phyloP scores from a whole-genome alignment of 257 asterid species.

The Mentha longifolia region DNA sequence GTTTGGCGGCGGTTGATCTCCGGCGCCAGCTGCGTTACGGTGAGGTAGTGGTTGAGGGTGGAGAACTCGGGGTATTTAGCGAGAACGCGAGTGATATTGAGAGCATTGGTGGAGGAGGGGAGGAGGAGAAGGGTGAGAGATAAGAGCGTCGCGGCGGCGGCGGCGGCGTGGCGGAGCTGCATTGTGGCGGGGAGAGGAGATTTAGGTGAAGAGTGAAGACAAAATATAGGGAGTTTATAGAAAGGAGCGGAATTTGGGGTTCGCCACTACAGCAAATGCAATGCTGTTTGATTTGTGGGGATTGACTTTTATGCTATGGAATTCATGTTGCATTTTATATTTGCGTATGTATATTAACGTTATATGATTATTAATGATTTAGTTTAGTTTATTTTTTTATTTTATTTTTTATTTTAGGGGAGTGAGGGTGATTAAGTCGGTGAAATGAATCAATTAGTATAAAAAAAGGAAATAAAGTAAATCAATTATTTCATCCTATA shows the following conservation, averaged over 20 bases:
- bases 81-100: slow-evolving; percentile 66
- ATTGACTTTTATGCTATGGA: too few relatives aligned
- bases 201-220: slow-evolving; percentile 8
- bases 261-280: not conserved
- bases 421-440: not conserved
- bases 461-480: not conserved
- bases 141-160: slow-evolving; percentile 38
- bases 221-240: not conserved
- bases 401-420: too few relatives aligned
- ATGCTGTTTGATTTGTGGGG: not conserved
- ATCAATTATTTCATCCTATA: not conserved
- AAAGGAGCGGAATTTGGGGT: not conserved
- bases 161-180: slow-evolving; percentile 52
- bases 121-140: slow-evolving; percentile 31
- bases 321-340: too few relatives aligned
- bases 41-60: slow-evolving; percentile 62
- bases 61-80: slow-evolving; percentile 52
- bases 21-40: slow-evolving; percentile 63
- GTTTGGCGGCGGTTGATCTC: slow-evolving; percentile 66
- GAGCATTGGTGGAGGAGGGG: slow-evolving; percentile 46
- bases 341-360: too few relatives aligned
- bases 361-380: too few relatives aligned
- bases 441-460: not conserved
- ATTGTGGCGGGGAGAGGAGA: slow-evolving; percentile 36
- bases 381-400: too few relatives aligned